Evolutionary conservation across 2,329 filamentous ascomycete species (phyloP).

Genomic region (Pyricularia pennisetigena): DNA sequence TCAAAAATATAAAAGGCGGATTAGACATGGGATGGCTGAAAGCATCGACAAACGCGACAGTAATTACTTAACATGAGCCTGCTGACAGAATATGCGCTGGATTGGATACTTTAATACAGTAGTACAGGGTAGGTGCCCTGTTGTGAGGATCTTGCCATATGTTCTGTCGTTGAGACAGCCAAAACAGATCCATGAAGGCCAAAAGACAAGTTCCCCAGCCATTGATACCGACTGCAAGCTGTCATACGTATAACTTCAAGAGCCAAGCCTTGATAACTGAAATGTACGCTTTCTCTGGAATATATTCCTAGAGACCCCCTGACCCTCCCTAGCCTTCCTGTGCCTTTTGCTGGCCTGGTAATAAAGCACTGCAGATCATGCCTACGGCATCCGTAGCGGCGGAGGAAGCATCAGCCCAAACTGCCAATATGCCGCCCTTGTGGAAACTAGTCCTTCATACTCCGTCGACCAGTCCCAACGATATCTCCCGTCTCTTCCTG

Average conservation of each 20-base stretch:
- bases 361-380: background rate
- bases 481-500: background rate
- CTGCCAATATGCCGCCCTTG: background rate
- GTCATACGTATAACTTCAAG: background rate
- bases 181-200: background rate
- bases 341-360: background rate
- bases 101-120: background rate
- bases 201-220: background rate
- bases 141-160: background rate
- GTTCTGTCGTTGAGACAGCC: background rate
- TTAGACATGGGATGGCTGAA: background rate
- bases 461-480: background rate
- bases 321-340: background rate
- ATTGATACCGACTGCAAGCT: background rate
- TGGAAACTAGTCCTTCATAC: background rate
- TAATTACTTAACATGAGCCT: background rate
- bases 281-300: background rate
- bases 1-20: background rate
- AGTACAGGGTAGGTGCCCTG: background rate
- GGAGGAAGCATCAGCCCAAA: background rate
- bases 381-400: background rate
- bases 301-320: background rate
- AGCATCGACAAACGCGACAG: background rate
- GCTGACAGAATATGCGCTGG: background rate
- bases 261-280: background rate